Evolutionary conservation across 129 eudicot genomes (phyloP).

Genomic region (Rutidosis leptorrhynchoides): DNA sequence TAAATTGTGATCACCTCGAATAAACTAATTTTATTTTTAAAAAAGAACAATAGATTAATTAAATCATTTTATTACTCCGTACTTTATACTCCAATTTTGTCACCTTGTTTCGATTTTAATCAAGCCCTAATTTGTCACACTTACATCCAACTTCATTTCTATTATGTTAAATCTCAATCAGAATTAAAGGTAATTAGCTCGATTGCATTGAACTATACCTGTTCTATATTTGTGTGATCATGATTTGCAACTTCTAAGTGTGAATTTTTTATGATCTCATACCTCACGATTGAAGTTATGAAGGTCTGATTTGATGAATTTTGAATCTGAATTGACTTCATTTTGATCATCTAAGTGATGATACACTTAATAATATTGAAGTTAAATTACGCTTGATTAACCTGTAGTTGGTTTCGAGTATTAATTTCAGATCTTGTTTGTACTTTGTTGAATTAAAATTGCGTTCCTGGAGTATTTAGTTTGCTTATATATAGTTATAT

Average conservation of each 20-base stretch:
- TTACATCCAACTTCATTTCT: not conserved
- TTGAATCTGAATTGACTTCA: conserved; percentile 13
- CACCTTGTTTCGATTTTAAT: not conserved
- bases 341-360: no score
- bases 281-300: not conserved
- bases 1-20: not conserved
- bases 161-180: not conserved
- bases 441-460: no score
- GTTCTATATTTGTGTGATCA: no score
- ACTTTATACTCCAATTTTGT: not conserved
- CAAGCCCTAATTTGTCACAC: no score
- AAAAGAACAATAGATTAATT: no score
- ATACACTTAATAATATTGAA: no score
- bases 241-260: not conserved
- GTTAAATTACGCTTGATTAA: no score
- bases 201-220: not conserved
- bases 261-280: not conserved
- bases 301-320: not conserved
- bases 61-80: not conserved
- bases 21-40: no score
- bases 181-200: not conserved
- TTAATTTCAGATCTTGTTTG: no score
- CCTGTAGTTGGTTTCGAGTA: no score
- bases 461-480: no score
- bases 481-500: no score